Evolutionary conservation across 163 green algal genomes (phyloP).

Genomic region (Trebouxia gelatinosa): DNA sequence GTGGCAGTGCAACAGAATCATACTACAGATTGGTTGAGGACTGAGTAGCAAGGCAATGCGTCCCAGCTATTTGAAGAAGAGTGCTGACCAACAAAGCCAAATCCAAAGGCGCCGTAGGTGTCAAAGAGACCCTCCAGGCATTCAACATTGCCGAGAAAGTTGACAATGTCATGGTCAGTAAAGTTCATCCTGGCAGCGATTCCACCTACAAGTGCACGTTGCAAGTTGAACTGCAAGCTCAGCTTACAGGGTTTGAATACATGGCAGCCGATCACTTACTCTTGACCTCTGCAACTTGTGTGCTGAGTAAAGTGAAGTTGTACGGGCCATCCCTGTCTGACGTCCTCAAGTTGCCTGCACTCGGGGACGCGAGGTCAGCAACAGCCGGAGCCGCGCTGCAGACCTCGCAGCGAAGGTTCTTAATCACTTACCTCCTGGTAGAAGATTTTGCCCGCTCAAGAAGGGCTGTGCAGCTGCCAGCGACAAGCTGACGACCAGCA

Average conservation of each 20-base stretch:
- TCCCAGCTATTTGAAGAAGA: too few relatives aligned
- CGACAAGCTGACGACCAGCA: background rate
- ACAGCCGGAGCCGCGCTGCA: background rate
- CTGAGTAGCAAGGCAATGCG: too few relatives aligned
- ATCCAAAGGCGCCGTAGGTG: constrained; percentile 30
- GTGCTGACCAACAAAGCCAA: constrained; percentile 18
- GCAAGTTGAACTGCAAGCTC: background rate
- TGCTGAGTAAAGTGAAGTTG: constrained; percentile 29
- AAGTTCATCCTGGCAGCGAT: constrained; percentile 29
- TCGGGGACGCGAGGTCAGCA: background rate
- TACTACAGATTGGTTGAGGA: background rate
- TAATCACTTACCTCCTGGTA: constrained; percentile 7
- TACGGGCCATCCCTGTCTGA: constrained; percentile 33
- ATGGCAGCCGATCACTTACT: background rate
- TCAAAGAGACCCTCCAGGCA: constrained; percentile 40
- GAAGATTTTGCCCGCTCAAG: background rate
- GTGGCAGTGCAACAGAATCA: background rate
- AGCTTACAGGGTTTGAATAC: background rate
- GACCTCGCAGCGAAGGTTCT: too few relatives aligned
- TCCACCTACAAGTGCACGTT: constrained; percentile 19
- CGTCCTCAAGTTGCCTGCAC: constrained; percentile 36
- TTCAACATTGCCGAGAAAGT: constrained; percentile 42
- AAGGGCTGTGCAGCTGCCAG: background rate
- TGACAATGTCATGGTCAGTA: constrained; percentile 38
- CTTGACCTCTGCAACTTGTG: constrained; percentile 37